phyloP scores from a whole-genome alignment of 1,139 yeast species.

The Blastobotrys apis region DNA sequence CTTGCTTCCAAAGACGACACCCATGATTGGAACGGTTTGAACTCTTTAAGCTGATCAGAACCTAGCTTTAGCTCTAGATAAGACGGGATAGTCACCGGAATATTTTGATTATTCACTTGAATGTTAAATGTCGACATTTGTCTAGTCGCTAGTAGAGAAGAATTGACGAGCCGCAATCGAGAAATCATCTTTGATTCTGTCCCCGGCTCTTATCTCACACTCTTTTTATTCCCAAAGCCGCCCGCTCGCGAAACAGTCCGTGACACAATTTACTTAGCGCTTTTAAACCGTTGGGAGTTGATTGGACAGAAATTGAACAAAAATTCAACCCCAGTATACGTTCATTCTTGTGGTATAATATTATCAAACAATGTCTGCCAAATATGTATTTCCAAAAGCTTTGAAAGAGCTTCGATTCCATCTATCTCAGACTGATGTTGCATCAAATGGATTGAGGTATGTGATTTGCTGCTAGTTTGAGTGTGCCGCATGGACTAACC shows the following conservation, averaged over 20 bases:
- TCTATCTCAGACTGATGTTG: constrained; percentile 69
- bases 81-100: constrained; percentile 19
- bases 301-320: neutral
- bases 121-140: neutral
- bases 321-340: neutral
- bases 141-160: neutral
- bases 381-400: constrained; percentile 57
- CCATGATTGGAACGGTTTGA: constrained; percentile 25
- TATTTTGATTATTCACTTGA: neutral
- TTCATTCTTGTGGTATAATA: neutral
- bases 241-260: too few relatives aligned
- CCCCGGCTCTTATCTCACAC: too few relatives aligned
- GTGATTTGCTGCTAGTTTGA: constrained; percentile 18
- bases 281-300: neutral
- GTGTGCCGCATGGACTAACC: constrained; percentile 5
- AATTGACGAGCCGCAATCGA: neutral
- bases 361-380: constrained; percentile 44
- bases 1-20: constrained; percentile 12
- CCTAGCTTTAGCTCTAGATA: constrained; percentile 14
- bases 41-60: constrained; percentile 13
- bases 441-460: constrained; percentile 57
- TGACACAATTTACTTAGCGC: too few relatives aligned
- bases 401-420: constrained; percentile 77
- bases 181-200: too few relatives aligned
- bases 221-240: too few relatives aligned